Evolutionary conservation across 768 basidiomycete species (phyloP).

Genomic region (Basidioascus undulatus): DNA sequence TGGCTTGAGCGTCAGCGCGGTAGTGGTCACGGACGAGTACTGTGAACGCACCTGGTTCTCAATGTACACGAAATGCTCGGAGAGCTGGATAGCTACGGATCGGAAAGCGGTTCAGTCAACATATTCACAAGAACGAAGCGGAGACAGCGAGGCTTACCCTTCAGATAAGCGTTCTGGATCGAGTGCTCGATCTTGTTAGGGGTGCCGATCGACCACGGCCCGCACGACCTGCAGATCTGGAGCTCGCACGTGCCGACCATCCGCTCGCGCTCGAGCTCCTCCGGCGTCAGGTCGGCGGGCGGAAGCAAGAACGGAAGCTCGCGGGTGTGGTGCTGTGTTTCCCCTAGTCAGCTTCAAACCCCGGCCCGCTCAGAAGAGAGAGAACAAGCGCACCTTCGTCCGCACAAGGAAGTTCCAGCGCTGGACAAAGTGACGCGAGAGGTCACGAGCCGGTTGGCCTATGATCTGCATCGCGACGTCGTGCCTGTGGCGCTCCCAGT

Average conservation of each 20-base stretch:
- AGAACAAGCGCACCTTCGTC: slow-evolving; percentile 44
- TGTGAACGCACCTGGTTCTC: slow-evolving; percentile 59
- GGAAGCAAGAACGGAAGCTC: slow-evolving; percentile 83
- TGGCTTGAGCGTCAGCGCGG: too few species aligned
- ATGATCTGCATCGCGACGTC: slow-evolving; percentile 90
- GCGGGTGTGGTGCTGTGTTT: slow-evolving; percentile 57
- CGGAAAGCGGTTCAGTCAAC: slow-evolving; percentile 6
- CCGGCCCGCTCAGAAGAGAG: background rate
- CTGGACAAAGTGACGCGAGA: slow-evolving; percentile 83
- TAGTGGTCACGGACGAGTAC: too few species aligned
- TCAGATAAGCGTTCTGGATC: slow-evolving; percentile 79
- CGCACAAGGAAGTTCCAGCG: slow-evolving; percentile 90
- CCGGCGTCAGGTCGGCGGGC: slow-evolving; percentile 67
- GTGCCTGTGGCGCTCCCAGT: too few species aligned
- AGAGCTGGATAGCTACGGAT: slow-evolving; percentile 82
- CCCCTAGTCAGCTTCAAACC: background rate
- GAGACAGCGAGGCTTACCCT: slow-evolving; percentile 27
- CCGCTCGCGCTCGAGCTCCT: slow-evolving; percentile 51
- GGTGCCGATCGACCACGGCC: slow-evolving; percentile 92
- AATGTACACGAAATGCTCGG: slow-evolving; percentile 95
- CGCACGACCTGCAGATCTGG: slow-evolving; percentile 84
- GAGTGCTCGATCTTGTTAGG: slow-evolving; percentile 62
- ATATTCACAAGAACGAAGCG: background rate
- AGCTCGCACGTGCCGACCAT: slow-evolving; percentile 90
- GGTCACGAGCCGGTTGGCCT: slow-evolving; percentile 82